Percentiles rank a stretch among this genome's conserved stretches.
phyloP scores from a whole-genome alignment of 495 filamentous ascomycete species.

The Monascus purpureus region DNA sequence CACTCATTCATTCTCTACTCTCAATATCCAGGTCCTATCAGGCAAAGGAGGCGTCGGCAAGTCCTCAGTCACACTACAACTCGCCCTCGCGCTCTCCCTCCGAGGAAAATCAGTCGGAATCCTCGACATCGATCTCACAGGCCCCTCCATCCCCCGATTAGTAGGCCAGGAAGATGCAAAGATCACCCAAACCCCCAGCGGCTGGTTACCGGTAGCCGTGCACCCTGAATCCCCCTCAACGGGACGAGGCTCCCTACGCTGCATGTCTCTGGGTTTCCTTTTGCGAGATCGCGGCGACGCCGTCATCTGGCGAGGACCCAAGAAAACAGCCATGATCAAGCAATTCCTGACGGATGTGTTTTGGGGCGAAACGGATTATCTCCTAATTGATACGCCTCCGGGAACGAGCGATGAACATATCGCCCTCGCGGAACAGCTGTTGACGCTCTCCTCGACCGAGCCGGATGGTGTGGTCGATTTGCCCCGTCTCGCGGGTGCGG shows the following conservation, averaged over 20 bases:
- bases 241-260: slow-evolving; percentile 50
- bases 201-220: slow-evolving; percentile 80
- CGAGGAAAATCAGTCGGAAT: slow-evolving; percentile 80
- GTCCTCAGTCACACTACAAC: slow-evolving; percentile 89
- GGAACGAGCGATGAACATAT: slow-evolving; percentile 98
- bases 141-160: slow-evolving; percentile 88
- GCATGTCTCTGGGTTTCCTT: slow-evolving; percentile 91
- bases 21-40: slow-evolving; percentile 54
- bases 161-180: slow-evolving; percentile 79
- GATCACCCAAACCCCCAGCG: slow-evolving; percentile 75
- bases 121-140: slow-evolving; percentile 91
- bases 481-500: slow-evolving; percentile 58
- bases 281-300: slow-evolving; percentile 71
- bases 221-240: slow-evolving; percentile 33
- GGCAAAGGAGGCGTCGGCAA: slow-evolving; percentile 98
- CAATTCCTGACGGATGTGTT: slow-evolving; percentile 86
- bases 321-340: slow-evolving; percentile 97
- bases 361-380: slow-evolving; percentile 80
- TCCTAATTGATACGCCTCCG: slow-evolving; percentile 90
- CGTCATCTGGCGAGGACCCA: slow-evolving; percentile 93
- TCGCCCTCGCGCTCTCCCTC: slow-evolving; percentile 78
- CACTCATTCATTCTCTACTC: slow-evolving; percentile 1
- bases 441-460: slow-evolving; percentile 33
- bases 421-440: slow-evolving; percentile 72
- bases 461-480: slow-evolving; percentile 6